Evolutionary conservation across 345 rosid genomes (phyloP).

Genomic region (Fremontodendron californicum): DNA sequence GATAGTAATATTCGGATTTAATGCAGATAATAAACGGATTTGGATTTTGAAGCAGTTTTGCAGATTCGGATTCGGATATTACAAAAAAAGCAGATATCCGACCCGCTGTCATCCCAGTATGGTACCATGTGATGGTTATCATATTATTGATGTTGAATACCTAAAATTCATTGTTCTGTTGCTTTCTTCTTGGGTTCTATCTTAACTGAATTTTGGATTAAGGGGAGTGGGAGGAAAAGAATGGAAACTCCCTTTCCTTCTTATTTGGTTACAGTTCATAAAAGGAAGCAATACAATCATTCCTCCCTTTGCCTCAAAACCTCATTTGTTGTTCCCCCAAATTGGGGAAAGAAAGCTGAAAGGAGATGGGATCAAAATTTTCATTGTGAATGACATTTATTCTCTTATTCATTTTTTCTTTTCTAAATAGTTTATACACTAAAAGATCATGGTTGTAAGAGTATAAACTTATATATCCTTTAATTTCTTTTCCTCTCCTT

Average conservation of each 20-base stretch:
- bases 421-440: neutral
- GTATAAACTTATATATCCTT: neutral
- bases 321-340: neutral
- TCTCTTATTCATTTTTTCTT: neutral
- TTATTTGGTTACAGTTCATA: neutral
- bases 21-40: too few species aligned
- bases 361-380: neutral
- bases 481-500: neutral
- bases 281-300: neutral
- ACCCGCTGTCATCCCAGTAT: too few species aligned
- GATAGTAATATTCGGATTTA: too few species aligned
- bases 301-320: neutral
- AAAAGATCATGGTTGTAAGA: neutral
- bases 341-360: neutral
- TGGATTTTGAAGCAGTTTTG: too few species aligned
- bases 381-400: neutral
- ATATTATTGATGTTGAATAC: neutral
- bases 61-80: too few species aligned
- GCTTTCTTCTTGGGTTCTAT: neutral
- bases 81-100: too few species aligned
- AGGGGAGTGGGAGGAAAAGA: neutral
- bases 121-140: neutral
- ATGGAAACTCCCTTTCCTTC: neutral
- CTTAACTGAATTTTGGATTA: neutral
- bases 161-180: neutral